Evolutionary conservation across 1,284 basidiomycete species (phyloP).

Genomic region (Trametes sp.): DNA sequence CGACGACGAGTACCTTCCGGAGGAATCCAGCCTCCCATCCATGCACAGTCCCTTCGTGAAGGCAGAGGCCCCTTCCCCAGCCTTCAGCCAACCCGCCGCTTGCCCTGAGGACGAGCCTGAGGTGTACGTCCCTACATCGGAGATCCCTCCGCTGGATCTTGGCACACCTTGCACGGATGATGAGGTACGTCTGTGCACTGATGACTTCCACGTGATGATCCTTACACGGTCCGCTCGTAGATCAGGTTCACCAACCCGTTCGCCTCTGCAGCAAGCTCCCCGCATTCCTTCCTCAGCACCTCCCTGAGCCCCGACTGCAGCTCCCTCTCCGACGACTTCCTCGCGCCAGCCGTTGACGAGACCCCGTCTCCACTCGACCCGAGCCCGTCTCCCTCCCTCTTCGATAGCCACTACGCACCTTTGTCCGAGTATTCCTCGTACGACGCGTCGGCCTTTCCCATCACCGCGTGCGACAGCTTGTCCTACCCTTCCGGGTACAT

Average conservation of each 20-base stretch:
- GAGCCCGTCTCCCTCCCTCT: not conserved
- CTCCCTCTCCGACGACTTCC: slow-evolving; percentile 22
- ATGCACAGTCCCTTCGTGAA: slow-evolving; percentile 7
- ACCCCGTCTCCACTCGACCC: not conserved
- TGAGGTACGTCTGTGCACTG: not conserved
- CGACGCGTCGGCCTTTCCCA: not conserved
- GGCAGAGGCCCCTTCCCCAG: slow-evolving; percentile 2
- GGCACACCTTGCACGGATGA: slow-evolving; percentile 18
- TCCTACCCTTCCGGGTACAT: slow-evolving; percentile 8
- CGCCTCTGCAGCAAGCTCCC: slow-evolving; percentile 2
- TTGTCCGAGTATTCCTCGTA: not conserved
- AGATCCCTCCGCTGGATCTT: slow-evolving; percentile 51
- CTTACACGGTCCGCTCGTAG: not conserved
- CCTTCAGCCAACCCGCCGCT: slow-evolving; percentile 7
- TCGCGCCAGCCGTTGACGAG: slow-evolving; percentile 5
- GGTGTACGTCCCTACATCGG: slow-evolving; percentile 47
- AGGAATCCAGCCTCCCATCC: not conserved
- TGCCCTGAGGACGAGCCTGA: slow-evolving; percentile 13
- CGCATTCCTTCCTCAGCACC: slow-evolving; percentile 6
- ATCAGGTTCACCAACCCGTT: slow-evolving; percentile 21
- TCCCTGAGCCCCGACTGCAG: slow-evolving; percentile 11
- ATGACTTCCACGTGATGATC: not conserved
- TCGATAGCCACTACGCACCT: not conserved
- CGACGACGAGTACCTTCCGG: slow-evolving; percentile 15
- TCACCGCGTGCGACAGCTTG: not conserved